Conservation (phyloP, 1,139 yeast genomes). For the Pichia sp. region DNA sequence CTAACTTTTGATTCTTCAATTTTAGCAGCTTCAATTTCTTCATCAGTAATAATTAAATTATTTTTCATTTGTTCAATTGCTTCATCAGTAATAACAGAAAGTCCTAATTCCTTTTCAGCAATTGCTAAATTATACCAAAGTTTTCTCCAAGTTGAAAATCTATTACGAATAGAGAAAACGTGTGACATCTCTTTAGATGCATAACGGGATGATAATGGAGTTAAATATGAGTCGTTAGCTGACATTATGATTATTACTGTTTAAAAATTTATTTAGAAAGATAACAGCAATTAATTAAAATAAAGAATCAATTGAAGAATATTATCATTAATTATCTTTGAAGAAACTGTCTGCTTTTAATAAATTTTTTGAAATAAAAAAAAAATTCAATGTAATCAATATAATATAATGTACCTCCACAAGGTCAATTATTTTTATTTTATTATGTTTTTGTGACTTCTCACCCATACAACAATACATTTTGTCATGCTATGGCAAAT, state of each 20-base stretch:
- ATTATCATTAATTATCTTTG: too few relatives aligned
- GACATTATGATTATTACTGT: constrained; percentile 4
- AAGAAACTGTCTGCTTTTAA: too few relatives aligned
- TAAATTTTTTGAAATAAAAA: too few relatives aligned
- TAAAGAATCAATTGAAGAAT: too few relatives aligned
- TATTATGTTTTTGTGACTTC: too few relatives aligned
- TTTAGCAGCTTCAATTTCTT: constrained; percentile 82
- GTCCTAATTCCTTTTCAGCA: constrained; percentile 90
- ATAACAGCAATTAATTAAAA: too few relatives aligned
- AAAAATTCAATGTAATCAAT: too few relatives aligned
- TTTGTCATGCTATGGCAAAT: too few relatives aligned
- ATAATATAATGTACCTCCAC: too few relatives aligned
- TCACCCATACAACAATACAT: too few relatives aligned
- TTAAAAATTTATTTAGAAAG: too few relatives aligned
- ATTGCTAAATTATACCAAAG: constrained; percentile 93
- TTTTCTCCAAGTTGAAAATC: constrained; percentile 98
- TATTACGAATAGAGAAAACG: constrained; percentile 84
- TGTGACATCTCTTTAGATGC: constrained; percentile 96
- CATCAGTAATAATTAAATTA: constrained; percentile 80
- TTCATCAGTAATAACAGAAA: constrained; percentile 76
- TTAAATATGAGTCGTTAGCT: constrained; percentile 64
- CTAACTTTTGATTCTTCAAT: constrained; percentile 96
- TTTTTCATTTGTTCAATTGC: constrained; percentile 81
- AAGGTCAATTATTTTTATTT: too few relatives aligned
- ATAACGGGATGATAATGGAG: constrained; percentile 93